phyloP scores from a whole-genome alignment of 108 stramenopile species.

The Poteriospumella lacustris region DNA sequence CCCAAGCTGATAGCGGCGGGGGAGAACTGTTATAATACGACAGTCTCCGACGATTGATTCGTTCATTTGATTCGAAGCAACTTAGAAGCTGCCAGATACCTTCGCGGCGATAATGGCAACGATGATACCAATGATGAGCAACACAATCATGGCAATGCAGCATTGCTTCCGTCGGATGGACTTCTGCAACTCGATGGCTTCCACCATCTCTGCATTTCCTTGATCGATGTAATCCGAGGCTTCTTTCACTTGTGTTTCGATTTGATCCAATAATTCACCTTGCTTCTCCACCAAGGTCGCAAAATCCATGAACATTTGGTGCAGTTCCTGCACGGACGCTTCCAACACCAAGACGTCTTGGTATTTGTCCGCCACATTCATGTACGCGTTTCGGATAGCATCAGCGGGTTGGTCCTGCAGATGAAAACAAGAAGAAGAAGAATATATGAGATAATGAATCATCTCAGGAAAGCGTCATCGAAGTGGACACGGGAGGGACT shows the following conservation, averaged over 20 bases:
- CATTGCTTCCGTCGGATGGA: slow-evolving; percentile 89
- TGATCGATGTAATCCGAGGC: slow-evolving; percentile 91
- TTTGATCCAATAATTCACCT: slow-evolving; percentile 94
- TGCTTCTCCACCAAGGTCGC: slow-evolving; percentile 97
- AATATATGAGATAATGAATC: too few relatives aligned
- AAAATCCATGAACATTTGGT: slow-evolving; percentile 99
- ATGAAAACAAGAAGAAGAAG: too few relatives aligned
- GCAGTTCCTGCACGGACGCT: slow-evolving; percentile 85
- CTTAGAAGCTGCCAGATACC: background rate
- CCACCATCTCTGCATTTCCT: slow-evolving; percentile 76
- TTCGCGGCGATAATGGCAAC: slow-evolving; percentile 38
- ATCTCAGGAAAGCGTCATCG: too few relatives aligned
- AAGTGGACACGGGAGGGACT: background rate
- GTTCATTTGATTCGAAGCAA: too few relatives aligned
- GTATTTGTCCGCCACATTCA: slow-evolving; percentile 89
- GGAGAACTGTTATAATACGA: too few relatives aligned
- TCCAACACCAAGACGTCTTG: slow-evolving; percentile 95
- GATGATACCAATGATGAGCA: slow-evolving; percentile 54
- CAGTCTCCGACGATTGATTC: too few relatives aligned
- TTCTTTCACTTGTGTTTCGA: slow-evolving; percentile 86
- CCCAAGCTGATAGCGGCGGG: too few relatives aligned
- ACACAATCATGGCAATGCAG: slow-evolving; percentile 58
- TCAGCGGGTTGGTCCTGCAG: slow-evolving; percentile 76
- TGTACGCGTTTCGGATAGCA: slow-evolving; percentile 68
- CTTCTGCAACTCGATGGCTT: slow-evolving; percentile 81